These are phyloP conservation scores for Termitomyces sp. DNA, from an alignment of 768 basidiomycete genomes.

Conservation along the genomic window DNA sequence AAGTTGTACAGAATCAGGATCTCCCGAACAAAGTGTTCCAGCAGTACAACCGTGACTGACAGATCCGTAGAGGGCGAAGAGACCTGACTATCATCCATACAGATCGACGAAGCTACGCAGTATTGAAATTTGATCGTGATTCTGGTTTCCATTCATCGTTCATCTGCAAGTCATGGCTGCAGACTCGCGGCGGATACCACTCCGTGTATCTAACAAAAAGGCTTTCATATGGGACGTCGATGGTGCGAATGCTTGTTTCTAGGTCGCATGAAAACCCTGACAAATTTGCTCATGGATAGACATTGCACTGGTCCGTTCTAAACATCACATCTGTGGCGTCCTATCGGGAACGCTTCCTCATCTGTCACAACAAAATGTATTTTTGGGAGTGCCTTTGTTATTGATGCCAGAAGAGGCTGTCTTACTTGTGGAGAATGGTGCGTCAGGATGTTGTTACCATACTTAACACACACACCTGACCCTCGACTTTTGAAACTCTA, in stretches of 20 bases:
- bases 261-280: conserved; percentile 11
- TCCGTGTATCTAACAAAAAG: conserved; percentile 74
- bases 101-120: not conserved
- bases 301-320: conserved; percentile 72
- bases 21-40: not conserved
- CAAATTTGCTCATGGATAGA: conserved; percentile 43
- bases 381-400: conserved; percentile 87
- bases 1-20: not conserved
- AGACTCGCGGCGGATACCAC: conserved; percentile 40
- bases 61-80: not conserved
- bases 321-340: conserved; percentile 82
- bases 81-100: not conserved
- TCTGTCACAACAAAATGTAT: conserved; percentile 93
- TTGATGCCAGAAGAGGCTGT: conserved; percentile 92
- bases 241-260: conserved; percentile 38
- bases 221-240: conserved; percentile 90
- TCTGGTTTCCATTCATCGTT: not conserved
- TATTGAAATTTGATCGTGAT: not conserved
- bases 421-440: conserved; percentile 80
- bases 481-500: conserved; percentile 10
- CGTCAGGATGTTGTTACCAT: conserved; percentile 14
- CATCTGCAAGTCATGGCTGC: conserved; percentile 16
- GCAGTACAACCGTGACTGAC: not conserved
- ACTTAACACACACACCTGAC: conserved; percentile 7
- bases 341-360: conserved; percentile 91